Base-by-base conservation (phyloP, 2,329 filamentous ascomycete species). In the Penicillium paneum region DNA sequence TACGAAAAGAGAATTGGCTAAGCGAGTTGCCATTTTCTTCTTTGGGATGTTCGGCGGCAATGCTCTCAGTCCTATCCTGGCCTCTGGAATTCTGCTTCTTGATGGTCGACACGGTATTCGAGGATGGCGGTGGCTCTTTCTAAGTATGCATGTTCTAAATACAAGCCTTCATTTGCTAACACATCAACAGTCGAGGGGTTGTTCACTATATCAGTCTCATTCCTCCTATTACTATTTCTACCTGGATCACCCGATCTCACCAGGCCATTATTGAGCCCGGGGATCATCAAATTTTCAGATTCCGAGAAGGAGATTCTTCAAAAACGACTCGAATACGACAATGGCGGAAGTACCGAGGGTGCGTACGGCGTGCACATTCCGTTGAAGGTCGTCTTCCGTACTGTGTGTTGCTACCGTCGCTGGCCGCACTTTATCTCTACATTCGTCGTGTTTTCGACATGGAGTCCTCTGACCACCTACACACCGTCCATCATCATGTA, bases 41-140 rank as follows among this genome's bases (percentile, higher is more conserved):
- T 48, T 48, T 31, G 45, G 45, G 3, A 48, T 48, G 45, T 48
- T 48, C 21, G 45, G 45, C 7, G 45, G 45, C 1, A 48, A 36
- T 0, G 45, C 32, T 10, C 8, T 31, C 1, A 29, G 34, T 12
- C 34, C 35, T 7, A 36, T 48, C 13, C 26, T 39, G 5, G 26
- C 34, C 5, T 38, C 35, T 1, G 34, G 34, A 2, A 29, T 48
- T 12, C 13, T 48, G 17, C 2, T 21, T 11, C 35, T 48, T 0
- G 34, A 48, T 21, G 45, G 45, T 8, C 12, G 28, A n/a, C n/a
- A 38, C 1, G 45, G 45, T 5, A 19, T 48, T 12, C 13, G 24
- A n/a, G 45, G 45, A 11, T 48, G 45, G 45, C 35, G 24, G 8
- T 48, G 45, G 45, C 24, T 48, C 35, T 48, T 48, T 2, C 26